Base-by-base conservation (phyloP, 2,329 filamentous ascomycete genomes). In the Chaetomiaceae sp. region DNA sequence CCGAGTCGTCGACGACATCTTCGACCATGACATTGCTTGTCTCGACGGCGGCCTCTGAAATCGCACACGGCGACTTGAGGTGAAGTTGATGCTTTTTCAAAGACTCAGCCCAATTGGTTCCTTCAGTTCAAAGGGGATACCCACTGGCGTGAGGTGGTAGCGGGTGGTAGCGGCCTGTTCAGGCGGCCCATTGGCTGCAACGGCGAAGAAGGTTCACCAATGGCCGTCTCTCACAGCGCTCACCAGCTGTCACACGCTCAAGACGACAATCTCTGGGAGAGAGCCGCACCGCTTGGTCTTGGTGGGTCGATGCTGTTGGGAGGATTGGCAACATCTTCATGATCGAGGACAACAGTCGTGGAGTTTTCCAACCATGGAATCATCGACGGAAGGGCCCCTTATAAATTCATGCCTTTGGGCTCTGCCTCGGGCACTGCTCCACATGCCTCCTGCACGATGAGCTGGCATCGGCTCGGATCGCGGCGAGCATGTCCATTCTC, bases 371-470 rank as follows among this genome's bases (percentile, higher is more conserved):
- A 44, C 39, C 11, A 33, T 19, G 4, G 15, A 42, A 37, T 47
- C 47, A 45, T 54, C 45, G 15, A 23, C 42, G 20, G 34, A 53
- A 45, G 38, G 38, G 45, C 22, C 40, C 33, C 23, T 58, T 61
- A n/a, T 63, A 64, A 61, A 61, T 31, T 11, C 9, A 12, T 63
- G 51, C 54, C 54, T 56, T 57, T 52, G 51, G 39, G 43, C 54
- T 44, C 42, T 57, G 43, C 36, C 42, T 56, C 55, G 47, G 56
- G 49, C 53, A 36, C 47, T 57, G 58, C 66, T 68, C 66, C 66
- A 68, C 67, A 60, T 63, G 47, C 51, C 59, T 63, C 53, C 66
- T 69, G 68, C 68, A 69, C 59, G 67, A 69, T 69, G 67, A 64
- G 66, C 59, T 69, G 67, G 66, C 67, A 53, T 51, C 56, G 56